Percentiles rank a stretch among this genome's conserved stretches.
phyloP scores from a whole-genome alignment of 108 stramenopile genomes.

The Stephanodiscus triporus region DNA sequence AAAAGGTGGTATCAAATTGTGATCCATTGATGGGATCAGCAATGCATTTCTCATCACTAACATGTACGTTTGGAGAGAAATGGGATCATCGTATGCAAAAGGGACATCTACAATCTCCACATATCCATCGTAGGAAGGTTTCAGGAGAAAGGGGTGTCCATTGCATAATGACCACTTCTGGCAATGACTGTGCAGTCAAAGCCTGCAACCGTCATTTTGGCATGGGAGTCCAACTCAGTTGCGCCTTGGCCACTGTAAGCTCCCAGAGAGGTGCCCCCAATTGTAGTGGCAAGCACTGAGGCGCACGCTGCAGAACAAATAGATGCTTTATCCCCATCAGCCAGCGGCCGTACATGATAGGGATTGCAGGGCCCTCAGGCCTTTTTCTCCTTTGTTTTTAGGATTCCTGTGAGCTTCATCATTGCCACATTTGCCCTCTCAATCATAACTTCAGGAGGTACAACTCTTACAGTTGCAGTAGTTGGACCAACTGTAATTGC shows the following conservation, averaged over 20 bases:
- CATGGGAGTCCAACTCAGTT: too few relatives aligned
- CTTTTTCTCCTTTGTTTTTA: background rate
- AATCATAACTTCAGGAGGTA: too few relatives aligned
- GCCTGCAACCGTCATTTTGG: too few relatives aligned
- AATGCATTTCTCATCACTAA: conserved; percentile 23
- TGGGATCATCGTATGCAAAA: conserved; percentile 1
- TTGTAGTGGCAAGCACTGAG: background rate
- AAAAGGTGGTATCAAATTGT: conserved; percentile 33
- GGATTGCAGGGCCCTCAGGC: background rate
- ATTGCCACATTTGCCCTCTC: too few relatives aligned
- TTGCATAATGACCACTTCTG: too few relatives aligned
- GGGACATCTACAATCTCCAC: conserved; percentile 13
- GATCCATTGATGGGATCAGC: conserved; percentile 44
- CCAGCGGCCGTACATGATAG: background rate
- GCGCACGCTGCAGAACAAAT: background rate
- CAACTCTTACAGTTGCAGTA: too few relatives aligned
- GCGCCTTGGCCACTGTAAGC: background rate
- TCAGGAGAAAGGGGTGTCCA: conserved; percentile 6
- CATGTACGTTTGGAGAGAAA: background rate
- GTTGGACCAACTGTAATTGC: too few relatives aligned
- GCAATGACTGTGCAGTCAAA: too few relatives aligned
- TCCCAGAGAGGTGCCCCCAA: background rate
- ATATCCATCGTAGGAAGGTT: background rate
- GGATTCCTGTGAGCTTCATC: too few relatives aligned
- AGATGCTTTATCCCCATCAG: background rate